Evolutionary conservation across 805 yeast species (phyloP), one percentile per base, ranked within the genome.

Genomic region (Scheffersomyces ergatensis): DNA sequence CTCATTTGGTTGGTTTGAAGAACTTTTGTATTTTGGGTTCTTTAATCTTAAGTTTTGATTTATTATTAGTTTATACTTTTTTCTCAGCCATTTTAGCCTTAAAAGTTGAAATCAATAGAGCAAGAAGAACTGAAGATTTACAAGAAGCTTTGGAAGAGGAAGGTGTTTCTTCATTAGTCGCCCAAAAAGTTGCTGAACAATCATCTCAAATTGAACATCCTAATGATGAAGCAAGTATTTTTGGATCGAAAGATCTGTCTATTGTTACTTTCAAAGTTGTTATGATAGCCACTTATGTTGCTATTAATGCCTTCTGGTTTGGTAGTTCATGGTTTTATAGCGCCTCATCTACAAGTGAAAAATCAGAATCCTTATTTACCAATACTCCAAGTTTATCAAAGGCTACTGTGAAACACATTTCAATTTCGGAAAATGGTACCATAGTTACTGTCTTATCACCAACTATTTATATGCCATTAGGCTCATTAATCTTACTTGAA

Each of bases 121-220:
- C 93, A 41, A 88, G 90, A 63, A 80, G 88, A 49, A 85, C 89
- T 35, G 81, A 87, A 44, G 78, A 80, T 40, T 77, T 89, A 57
- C 82, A 84, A 57, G 81, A 79, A 47, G 89, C 87, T 21, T 72
- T 92, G 48, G 93, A 90, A 67, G 99, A 92, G 60, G 99, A 92
- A 56, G 98, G 99, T 19, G 78, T 92, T 25, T 76, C 85, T 33
- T 78, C 80, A 30, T 61, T 70, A 35, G 85, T 85, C 25, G 97
- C 97, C 7, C 60, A 62, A 9, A 81, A 78, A 48, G 74, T 80
- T 29, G 90, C 89, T 26, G 80, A 82, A 14, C 64, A 57, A 34
- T 54, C 67, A 25, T 56, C 55, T 32, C 69, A 58, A 43, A 62
- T 47, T 50, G 76, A 48, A 40, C 64, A 69, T 47, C 63, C 71